A percentile compares a stretch with the other conserved stretches of the same genome.
Evolutionary conservation across 2,329 filamentous ascomycete genomes (phyloP).

Genomic region (Paecilomyces sp.): DNA sequence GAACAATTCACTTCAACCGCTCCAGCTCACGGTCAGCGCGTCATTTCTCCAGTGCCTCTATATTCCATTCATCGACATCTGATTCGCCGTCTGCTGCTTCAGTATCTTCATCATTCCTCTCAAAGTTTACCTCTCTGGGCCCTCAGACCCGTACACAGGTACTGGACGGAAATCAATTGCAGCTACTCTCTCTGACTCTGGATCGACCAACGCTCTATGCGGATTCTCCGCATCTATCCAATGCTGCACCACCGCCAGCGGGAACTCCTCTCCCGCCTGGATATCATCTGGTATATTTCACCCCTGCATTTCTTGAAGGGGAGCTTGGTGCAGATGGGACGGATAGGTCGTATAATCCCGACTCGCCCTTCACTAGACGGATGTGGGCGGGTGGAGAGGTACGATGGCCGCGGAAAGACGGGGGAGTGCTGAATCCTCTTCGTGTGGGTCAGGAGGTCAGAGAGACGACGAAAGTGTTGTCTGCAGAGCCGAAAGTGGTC

Average conservation of each 20-base stretch:
- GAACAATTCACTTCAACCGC: background rate
- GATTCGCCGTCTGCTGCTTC: constrained; percentile 19
- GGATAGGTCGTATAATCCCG: constrained; percentile 54
- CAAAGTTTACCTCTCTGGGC: constrained; percentile 34
- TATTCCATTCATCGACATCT: background rate
- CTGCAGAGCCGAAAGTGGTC: constrained; percentile 49
- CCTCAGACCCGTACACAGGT: constrained; percentile 42
- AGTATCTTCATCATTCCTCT: constrained; percentile 35
- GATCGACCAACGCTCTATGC: constrained; percentile 41
- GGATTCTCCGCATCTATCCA: constrained; percentile 30
- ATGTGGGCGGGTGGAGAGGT: constrained; percentile 64
- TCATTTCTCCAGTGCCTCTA: constrained; percentile 1
- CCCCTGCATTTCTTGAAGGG: constrained; percentile 47
- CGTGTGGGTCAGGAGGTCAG: constrained; percentile 49
- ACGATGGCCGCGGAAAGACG: constrained; percentile 36
- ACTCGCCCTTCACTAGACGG: constrained; percentile 52
- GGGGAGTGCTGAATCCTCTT: constrained; percentile 33
- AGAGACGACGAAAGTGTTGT: constrained; percentile 51
- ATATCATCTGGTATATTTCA: constrained; percentile 60
- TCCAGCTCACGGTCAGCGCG: background rate
- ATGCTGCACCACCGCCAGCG: constrained; percentile 25
- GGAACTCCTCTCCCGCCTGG: constrained; percentile 51
- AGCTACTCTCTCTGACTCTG: constrained; percentile 55
- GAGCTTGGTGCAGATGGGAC: constrained; percentile 55
- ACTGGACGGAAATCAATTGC: constrained; percentile 57